These are phyloP conservation scores for Penicillium decumbens DNA, from an alignment of 2,329 filamentous ascomycete species.

Conservation along the genomic window DNA sequence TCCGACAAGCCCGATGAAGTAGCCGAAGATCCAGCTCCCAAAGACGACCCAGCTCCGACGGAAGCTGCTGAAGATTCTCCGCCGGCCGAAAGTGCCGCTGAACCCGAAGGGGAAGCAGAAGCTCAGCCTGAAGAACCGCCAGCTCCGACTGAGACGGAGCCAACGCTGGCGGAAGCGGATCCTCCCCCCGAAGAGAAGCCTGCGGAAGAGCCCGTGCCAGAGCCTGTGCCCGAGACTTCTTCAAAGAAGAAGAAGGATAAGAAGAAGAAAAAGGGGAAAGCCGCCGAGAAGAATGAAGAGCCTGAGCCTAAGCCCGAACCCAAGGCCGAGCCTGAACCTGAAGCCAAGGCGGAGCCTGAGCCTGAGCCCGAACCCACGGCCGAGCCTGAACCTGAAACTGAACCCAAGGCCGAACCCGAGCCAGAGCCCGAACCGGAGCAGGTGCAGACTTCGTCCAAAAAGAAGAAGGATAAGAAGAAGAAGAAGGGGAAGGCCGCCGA, in stretches of 20 bases:
- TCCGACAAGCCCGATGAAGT: constrained; percentile 4
- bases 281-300: no score
- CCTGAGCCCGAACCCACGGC: no score
- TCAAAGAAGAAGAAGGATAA: not conserved
- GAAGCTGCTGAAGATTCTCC: constrained; percentile 1
- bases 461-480: constrained; percentile 9
- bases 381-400: not conserved
- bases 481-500: constrained; percentile 5
- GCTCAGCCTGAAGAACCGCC: constrained; percentile 10
- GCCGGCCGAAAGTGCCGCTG: not conserved
- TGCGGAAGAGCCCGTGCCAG: not conserved
- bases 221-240: not conserved
- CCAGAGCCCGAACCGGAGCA: not conserved
- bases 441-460: constrained; percentile 4
- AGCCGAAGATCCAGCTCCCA: constrained; percentile 2
- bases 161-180: constrained; percentile 8
- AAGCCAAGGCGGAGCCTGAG: no score
- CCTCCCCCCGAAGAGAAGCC: not conserved
- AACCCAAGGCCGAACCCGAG: not conserved
- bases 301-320: not conserved
- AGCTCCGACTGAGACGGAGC: constrained; percentile 6
- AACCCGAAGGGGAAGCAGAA: not conserved
- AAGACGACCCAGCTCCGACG: constrained; percentile 9
- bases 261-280: no score
- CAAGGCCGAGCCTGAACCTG: no score